These are phyloP conservation scores for Cercospora sp. DNA, from an alignment of 2,329 filamentous ascomycete species.

Conservation along the genomic window DNA sequence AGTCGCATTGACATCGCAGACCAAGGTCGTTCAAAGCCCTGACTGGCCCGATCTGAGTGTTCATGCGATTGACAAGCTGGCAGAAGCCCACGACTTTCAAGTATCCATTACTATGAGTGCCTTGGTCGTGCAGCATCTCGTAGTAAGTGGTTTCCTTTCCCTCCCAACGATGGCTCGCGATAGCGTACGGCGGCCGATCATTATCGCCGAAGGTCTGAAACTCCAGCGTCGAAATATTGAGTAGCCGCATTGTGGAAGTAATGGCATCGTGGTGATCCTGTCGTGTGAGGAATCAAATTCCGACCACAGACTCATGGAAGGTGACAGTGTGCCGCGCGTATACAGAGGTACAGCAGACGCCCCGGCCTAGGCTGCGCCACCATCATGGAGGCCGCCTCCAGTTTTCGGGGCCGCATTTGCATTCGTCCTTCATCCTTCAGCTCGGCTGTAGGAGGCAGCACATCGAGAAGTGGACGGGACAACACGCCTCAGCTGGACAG, in stretches of 20 bases:
- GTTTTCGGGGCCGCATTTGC: background rate
- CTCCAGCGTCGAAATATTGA: slow-evolving; percentile 1
- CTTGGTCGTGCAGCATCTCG: background rate
- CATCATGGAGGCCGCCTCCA: background rate
- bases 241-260: slow-evolving; percentile 6
- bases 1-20: background rate
- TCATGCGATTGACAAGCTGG: background rate
- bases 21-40: background rate
- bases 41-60: background rate
- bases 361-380: background rate
- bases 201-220: slow-evolving; percentile 3
- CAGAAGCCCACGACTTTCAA: background rate
- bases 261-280: background rate
- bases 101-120: background rate
- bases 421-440: background rate
- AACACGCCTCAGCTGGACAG: background rate
- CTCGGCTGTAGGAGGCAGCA: background rate
- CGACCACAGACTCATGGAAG: background rate
- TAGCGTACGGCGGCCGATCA: background rate
- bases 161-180: slow-evolving; percentile 9
- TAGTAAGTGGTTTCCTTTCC: slow-evolving; percentile 4
- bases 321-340: background rate
- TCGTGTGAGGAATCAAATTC: background rate
- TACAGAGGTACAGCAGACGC: background rate
- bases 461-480: background rate